These are phyloP conservation scores for Spathaspora passalidarum DNA, from an alignment of 805 yeast species.

Conservation along the genomic window DNA sequence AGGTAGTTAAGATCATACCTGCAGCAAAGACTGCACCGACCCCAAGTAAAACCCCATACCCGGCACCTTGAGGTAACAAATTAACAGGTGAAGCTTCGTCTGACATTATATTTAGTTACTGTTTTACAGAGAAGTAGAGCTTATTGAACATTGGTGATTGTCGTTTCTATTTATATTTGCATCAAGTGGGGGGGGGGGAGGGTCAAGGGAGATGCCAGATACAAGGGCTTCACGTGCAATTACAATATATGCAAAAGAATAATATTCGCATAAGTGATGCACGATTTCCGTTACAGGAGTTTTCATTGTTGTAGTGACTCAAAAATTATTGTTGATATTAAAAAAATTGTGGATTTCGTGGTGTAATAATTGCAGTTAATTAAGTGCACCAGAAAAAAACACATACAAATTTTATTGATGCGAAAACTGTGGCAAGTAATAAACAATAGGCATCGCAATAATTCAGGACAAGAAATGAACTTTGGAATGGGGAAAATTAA, in stretches of 20 bases:
- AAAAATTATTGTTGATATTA: neutral
- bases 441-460: neutral
- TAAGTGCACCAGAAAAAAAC: neutral
- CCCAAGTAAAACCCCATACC: slow-evolving; percentile 28
- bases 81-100: slow-evolving; percentile 10
- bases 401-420: neutral
- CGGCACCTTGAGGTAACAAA: slow-evolving; percentile 20
- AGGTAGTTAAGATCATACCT: slow-evolving; percentile 22
- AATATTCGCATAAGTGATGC: neutral
- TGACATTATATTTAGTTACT: slow-evolving; percentile 1
- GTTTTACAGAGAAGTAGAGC: no score
- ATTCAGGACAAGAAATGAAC: neutral
- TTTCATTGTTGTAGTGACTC: neutral
- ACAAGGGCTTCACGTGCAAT: neutral
- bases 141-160: neutral
- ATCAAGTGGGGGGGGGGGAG: no score
- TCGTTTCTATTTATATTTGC: neutral
- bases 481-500: neutral
- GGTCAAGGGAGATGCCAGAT: no score
- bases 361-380: neutral
- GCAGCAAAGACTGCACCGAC: slow-evolving; percentile 27
- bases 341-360: neutral
- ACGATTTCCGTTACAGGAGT: neutral
- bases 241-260: neutral
- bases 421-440: neutral